Base-by-base conservation (phyloP, 768 basidiomycete species). In the Roridomyces roridus region DNA sequence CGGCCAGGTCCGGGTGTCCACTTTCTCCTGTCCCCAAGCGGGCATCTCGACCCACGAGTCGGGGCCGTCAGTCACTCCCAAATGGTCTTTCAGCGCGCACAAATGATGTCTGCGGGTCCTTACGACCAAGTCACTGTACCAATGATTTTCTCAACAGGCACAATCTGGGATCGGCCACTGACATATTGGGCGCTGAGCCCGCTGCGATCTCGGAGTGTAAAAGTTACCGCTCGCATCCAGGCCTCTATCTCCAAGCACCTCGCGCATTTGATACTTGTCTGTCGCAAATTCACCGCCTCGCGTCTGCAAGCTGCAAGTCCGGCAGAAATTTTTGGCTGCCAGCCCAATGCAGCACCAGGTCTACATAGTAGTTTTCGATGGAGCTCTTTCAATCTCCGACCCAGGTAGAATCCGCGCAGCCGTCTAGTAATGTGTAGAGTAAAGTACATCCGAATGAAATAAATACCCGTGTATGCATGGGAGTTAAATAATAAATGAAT, bases 201-300 rank as follows among this genome's bases (percentile, higher is more conserved):
- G 50, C 39, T 50, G 39, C 25, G 37, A n/a, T n/a, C n/a, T n/a
- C n/a, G n/a, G n/a, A n/a, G n/a, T n/a, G n/a, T n/a, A n/a, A n/a
- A n/a, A n/a, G n/a, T n/a, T n/a, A n/a, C n/a, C n/a, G n/a, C n/a
- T n/a, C n/a, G n/a, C n/a, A n/a, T n/a, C n/a, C n/a, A n/a, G n/a
- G n/a, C n/a, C n/a, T n/a, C n/a, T n/a, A n/a, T n/a, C 50, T 44
- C 17, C 41, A 51, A 43, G 34, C 50, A 51, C 21, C 31, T 51
- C 31, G 21, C n/a, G 8, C 34, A 26, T n/a, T n/a, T n/a, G 39
- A 40, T 21, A 51, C 29, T 14, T 51, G 50, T 41, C 29, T 51
- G 17, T n/a, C n/a, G n/a, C n/a, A n/a, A n/a, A n/a, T n/a, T n/a
- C n/a, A n/a, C n/a, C n/a, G n/a, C n/a, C n/a, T n/a, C n/a, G n/a